Percentiles rank a stretch among this genome's conserved stretches.
phyloP scores from a whole-genome alignment of 208 protist species.

The Leptomonas pyrrhocoris region DNA sequence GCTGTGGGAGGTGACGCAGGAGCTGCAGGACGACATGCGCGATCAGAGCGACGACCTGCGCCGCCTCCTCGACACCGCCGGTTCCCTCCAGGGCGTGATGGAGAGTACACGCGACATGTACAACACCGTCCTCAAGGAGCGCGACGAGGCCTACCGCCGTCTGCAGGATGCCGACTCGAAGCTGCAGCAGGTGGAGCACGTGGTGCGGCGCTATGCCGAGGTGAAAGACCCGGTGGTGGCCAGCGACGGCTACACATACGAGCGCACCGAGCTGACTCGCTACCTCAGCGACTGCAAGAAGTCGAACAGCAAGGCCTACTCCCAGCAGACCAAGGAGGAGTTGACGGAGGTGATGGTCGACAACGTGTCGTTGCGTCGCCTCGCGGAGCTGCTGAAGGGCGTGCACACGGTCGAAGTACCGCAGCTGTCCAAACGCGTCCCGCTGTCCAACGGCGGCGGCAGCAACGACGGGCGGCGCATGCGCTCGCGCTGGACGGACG shows the following conservation, averaged over 20 bases:
- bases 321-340: constrained; percentile 87
- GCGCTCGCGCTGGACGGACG: constrained; percentile 25
- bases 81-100: constrained; percentile 50
- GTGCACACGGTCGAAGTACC: constrained; percentile 54
- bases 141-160: constrained; percentile 54
- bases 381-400: constrained; percentile 69
- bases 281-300: constrained; percentile 78
- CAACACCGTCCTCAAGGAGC: constrained; percentile 66
- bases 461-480: constrained; percentile 21
- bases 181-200: constrained; percentile 63
- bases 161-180: constrained; percentile 61
- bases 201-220: constrained; percentile 69
- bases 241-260: constrained; percentile 90
- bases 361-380: constrained; percentile 75
- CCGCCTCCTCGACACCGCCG: constrained; percentile 45
- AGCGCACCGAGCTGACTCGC: constrained; percentile 58
- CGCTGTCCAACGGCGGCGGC: constrained; percentile 13
- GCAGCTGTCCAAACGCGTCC: constrained; percentile 27
- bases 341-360: constrained; percentile 77
- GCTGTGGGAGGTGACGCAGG: constrained; percentile 60
- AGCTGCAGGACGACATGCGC: constrained; percentile 51
- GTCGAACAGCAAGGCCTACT: constrained; percentile 83
- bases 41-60: constrained; percentile 40
- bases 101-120: constrained; percentile 72
- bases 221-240: constrained; percentile 84